phyloP scores from a whole-genome alignment of 179 eudicot genomes.

The Actinidia chinensis region DNA sequence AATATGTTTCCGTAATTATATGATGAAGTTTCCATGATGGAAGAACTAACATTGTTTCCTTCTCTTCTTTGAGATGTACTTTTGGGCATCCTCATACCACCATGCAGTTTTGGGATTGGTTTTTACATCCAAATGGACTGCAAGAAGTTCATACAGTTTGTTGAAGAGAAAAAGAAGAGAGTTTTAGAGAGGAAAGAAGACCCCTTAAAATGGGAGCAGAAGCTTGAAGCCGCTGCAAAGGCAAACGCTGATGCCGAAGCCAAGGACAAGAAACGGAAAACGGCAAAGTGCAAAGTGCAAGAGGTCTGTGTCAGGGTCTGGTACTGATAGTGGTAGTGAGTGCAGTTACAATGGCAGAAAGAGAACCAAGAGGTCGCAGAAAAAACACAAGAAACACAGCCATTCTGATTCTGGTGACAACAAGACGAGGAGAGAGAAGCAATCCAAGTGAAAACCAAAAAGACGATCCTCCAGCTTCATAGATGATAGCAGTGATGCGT shows the following conservation, averaged over 20 bases:
- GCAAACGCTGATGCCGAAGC: conserved; percentile 79
- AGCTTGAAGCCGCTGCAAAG: conserved; percentile 75
- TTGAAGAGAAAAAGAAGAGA: conserved; percentile 89
- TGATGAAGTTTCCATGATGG: conserved; percentile 29
- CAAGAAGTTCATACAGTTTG: conserved; percentile 87
- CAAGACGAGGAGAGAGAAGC: conserved; percentile 50
- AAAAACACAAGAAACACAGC: conserved; percentile 58
- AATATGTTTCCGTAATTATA: neutral
- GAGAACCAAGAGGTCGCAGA: conserved; percentile 54
- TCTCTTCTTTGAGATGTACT: conserved; percentile 97
- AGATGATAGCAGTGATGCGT: conserved; percentile 46
- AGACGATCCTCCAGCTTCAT: conserved; percentile 40
- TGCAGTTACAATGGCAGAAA: conserved; percentile 43
- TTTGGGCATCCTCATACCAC: conserved; percentile 93
- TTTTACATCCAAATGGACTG: conserved; percentile 71
- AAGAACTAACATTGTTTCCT: conserved; percentile 82
- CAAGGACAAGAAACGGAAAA: conserved; percentile 54
- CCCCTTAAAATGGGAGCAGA: conserved; percentile 91
- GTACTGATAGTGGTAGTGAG: conserved; percentile 43
- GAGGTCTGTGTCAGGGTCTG: conserved; percentile 51
- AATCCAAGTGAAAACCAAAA: conserved; percentile 55
- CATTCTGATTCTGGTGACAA: conserved; percentile 46
- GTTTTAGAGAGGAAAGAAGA: conserved; percentile 83
- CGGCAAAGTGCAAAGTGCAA: conserved; percentile 58
- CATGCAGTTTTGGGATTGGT: conserved; percentile 82